A percentile compares a stretch with the other conserved stretches of the same genome.
Evolutionary conservation across 1,284 basidiomycete genomes (phyloP).

Genomic region (Apiotrichum gamsii): DNA sequence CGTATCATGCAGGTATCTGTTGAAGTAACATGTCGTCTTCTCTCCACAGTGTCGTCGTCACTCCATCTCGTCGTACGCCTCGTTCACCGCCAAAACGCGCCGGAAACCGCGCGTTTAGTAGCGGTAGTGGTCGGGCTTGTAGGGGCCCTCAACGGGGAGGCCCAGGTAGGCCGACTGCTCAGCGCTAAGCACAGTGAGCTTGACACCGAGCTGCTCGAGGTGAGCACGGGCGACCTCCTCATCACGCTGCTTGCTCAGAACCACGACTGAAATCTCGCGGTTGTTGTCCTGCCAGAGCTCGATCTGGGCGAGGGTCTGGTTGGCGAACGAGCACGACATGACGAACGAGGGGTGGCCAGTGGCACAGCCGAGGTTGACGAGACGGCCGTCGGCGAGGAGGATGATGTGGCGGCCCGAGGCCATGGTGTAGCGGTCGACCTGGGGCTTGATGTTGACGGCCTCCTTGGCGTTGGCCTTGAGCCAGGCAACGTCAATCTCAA

Average conservation of each 20-base stretch:
- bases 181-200: conserved; percentile 73
- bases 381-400: conserved; percentile 95
- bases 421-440: conserved; percentile 98
- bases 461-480: conserved; percentile 87
- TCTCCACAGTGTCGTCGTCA: no score
- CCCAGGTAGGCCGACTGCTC: conserved; percentile 89
- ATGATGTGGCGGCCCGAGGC: conserved; percentile 85
- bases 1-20: no score
- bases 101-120: no score
- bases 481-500: conserved; percentile 99
- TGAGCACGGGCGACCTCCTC: conserved; percentile 98
- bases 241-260: conserved; percentile 93
- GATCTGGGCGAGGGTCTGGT: conserved; percentile 98
- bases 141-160: conserved; percentile 80
- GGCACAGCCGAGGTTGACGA: conserved; percentile 92
- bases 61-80: no score
- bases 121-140: conserved; percentile 85
- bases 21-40: no score
- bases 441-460: conserved; percentile 91
- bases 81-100: no score
- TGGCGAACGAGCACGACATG: conserved; percentile 99
- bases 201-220: conserved; percentile 83
- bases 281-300: conserved; percentile 85
- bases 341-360: conserved; percentile 88
- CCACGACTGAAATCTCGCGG: conserved; percentile 80